A percentile compares a stretch with the other conserved stretches of the same genome.
phyloP scores from a whole-genome alignment of 2,329 filamentous ascomycete species.

The Aplosporella prunicola region DNA sequence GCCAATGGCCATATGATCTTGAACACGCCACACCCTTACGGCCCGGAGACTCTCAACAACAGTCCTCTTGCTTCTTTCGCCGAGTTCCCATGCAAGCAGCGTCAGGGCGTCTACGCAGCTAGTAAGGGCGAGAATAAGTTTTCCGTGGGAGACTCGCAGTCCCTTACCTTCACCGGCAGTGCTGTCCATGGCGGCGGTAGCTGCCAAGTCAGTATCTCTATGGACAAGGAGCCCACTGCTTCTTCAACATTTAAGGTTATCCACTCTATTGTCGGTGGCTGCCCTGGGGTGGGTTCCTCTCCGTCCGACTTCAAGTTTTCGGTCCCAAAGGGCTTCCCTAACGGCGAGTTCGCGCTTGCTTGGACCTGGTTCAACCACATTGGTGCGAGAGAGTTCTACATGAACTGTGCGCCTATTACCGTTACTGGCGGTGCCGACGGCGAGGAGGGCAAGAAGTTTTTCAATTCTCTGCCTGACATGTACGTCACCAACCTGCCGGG shows the following conservation, averaged over 20 bases:
- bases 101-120: conserved; percentile 36
- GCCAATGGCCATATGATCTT: conserved; percentile 71
- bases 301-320: conserved; percentile 54
- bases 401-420: conserved; percentile 76
- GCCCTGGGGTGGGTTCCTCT: conserved; percentile 60
- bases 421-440: conserved; percentile 41
- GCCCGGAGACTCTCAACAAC: conserved; percentile 44
- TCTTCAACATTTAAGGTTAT: conserved; percentile 76
- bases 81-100: conserved; percentile 76
- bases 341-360: conserved; percentile 66
- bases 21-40: conserved; percentile 56
- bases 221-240: conserved; percentile 59
- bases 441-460: conserved; percentile 42
- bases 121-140: conserved; percentile 51
- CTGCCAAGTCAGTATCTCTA: conserved; percentile 77
- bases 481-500: conserved; percentile 54
- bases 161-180: conserved; percentile 58
- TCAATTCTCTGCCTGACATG: conserved; percentile 57
- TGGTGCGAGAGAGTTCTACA: conserved; percentile 80
- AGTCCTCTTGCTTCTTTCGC: conserved; percentile 52
- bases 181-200: conserved; percentile 84
- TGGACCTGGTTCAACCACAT: conserved; percentile 91
- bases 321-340: conserved; percentile 62
- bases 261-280: conserved; percentile 77
- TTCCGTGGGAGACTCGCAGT: conserved; percentile 50